Percentiles rank a stretch among this genome's conserved stretches.
Conservation (phyloP, 495 filamentous ascomycete species). For the Penicillium paradoxum region DNA sequence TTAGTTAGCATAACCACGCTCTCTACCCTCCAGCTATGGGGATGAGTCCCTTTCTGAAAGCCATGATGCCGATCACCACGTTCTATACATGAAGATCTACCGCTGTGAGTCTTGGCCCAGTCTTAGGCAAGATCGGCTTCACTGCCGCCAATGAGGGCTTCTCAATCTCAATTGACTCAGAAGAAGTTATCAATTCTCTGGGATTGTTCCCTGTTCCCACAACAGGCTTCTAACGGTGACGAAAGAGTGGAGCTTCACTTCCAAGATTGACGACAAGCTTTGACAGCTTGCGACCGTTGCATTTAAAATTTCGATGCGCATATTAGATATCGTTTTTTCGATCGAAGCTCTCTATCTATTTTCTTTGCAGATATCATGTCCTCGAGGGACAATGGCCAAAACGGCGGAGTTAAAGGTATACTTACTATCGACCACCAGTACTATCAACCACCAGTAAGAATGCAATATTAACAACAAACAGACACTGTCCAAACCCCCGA, state of each 20-base stretch:
- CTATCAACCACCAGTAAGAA: neutral
- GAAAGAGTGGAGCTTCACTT: constrained; percentile 3
- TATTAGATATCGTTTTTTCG: too few relatives aligned
- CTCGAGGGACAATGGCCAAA: neutral
- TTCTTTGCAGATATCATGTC: too few relatives aligned
- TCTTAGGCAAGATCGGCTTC: neutral
- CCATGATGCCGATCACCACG: too few relatives aligned
- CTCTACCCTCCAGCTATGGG: too few relatives aligned
- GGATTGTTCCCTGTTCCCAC: neutral
- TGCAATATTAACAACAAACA: neutral
- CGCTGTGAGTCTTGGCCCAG: too few relatives aligned
- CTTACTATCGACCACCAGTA: neutral
- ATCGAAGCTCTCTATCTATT: too few relatives aligned
- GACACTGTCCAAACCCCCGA: constrained; percentile 6
- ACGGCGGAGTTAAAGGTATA: constrained; percentile 3
- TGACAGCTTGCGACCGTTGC: neutral
- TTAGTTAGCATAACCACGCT: too few relatives aligned
- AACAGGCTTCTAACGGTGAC: constrained; percentile 1
- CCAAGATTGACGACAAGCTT: neutral
- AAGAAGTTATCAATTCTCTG: neutral
- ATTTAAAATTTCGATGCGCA: neutral
- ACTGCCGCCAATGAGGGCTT: neutral
- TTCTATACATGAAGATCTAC: too few relatives aligned
- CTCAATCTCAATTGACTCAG: neutral
- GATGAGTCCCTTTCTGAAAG: too few relatives aligned